Percentiles rank a stretch among this genome's conserved stretches.
phyloP scores from a whole-genome alignment of 2,329 filamentous ascomycete genomes.

The Neopestalotiopsis clavispora region DNA sequence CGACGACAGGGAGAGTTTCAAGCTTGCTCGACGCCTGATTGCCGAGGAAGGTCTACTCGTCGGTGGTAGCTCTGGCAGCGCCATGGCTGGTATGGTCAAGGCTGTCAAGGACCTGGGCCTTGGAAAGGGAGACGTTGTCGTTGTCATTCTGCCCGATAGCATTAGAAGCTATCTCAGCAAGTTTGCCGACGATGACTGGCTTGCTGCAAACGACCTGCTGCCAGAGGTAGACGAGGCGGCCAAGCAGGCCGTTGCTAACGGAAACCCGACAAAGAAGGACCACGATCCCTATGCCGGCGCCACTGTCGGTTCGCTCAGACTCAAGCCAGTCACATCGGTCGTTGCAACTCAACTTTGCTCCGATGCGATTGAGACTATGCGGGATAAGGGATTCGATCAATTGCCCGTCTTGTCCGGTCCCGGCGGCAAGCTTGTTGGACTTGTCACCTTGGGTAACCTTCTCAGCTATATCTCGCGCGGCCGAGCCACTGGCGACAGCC shows the following conservation, averaged over 20 bases:
- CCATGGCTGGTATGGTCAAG: constrained; percentile 80
- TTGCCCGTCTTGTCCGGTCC: constrained; percentile 81
- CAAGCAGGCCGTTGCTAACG: constrained; percentile 51
- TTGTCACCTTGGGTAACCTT: constrained; percentile 94
- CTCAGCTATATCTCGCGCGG: constrained; percentile 88
- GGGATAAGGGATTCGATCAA: constrained; percentile 97
- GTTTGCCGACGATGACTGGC: constrained; percentile 99
- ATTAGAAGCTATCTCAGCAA: constrained; percentile 98
- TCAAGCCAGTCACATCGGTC: constrained; percentile 93
- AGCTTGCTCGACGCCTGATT: constrained; percentile 87
- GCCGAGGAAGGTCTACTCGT: constrained; percentile 93
- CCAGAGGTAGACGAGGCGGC: constrained; percentile 53
- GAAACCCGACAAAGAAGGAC: constrained; percentile 41
- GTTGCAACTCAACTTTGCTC: constrained; percentile 72
- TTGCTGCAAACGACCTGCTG: constrained; percentile 92
- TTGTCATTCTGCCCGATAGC: constrained; percentile 92
- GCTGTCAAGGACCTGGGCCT: constrained; percentile 80
- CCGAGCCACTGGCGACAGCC: constrained; percentile 74
- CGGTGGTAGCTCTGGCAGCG: constrained; percentile 91
- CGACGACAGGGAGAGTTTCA: constrained; percentile 88
- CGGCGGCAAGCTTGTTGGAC: constrained; percentile 78
- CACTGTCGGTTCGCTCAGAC: constrained; percentile 80
- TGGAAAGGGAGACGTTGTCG: constrained; percentile 82
- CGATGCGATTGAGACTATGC: constrained; percentile 96
- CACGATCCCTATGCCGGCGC: constrained; percentile 76